Conservation (phyloP, 2,329 filamentous ascomycete species). For the Pseudogymnoascus sp. region DNA sequence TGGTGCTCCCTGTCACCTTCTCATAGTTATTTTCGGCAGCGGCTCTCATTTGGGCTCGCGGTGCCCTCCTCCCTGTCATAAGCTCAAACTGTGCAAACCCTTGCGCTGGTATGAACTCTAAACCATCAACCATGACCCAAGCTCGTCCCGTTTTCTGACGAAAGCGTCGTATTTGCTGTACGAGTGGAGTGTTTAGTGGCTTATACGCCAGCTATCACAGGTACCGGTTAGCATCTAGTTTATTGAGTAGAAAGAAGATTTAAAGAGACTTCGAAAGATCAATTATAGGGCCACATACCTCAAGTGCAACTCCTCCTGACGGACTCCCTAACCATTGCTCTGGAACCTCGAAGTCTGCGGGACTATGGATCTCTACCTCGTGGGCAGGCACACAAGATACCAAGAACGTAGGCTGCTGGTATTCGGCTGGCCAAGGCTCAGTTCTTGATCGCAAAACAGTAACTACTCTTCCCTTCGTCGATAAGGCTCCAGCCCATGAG, state of each 20-base stretch:
- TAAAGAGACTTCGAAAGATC: background rate
- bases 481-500: conserved; percentile 30
- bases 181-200: conserved; percentile 61
- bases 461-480: conserved; percentile 24
- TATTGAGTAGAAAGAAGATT: background rate
- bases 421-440: conserved; percentile 56
- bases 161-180: conserved; percentile 49
- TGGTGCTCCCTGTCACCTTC: conserved; percentile 3
- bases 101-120: conserved; percentile 70
- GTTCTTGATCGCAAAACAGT: conserved; percentile 48
- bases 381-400: conserved; percentile 70
- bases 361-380: conserved; percentile 51
- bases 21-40: conserved; percentile 3
- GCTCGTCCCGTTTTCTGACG: conserved; percentile 46
- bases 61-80: conserved; percentile 66
- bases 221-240: background rate
- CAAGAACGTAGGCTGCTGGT: conserved; percentile 62
- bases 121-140: conserved; percentile 68
- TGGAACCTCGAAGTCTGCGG: conserved; percentile 63
- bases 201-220: conserved; percentile 53
- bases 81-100: conserved; percentile 76
- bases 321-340: conserved; percentile 61
- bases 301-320: conserved; percentile 68
- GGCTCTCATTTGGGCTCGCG: conserved; percentile 58
- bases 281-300: conserved; percentile 30